Evolutionary conservation across 2,329 filamentous ascomycete genomes (phyloP).

Genomic region (Claviceps quebecensis): DNA sequence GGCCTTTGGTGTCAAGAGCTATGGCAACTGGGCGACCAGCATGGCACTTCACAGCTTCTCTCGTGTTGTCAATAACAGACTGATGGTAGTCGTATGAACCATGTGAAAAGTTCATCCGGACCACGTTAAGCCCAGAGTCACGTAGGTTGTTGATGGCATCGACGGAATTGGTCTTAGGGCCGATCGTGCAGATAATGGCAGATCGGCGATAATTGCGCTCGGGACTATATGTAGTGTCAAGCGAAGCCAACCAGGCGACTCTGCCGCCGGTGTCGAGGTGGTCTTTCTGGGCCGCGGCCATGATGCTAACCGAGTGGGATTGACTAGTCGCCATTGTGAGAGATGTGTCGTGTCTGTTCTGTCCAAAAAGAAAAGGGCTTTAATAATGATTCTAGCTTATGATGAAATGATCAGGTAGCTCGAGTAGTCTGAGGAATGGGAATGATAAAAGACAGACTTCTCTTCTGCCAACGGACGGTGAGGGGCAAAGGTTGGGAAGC

Average conservation of each 20-base stretch:
- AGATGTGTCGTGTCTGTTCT: slow-evolving; percentile 2
- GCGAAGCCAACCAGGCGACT: slow-evolving; percentile 51
- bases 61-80: slow-evolving; percentile 92
- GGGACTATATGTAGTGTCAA: slow-evolving; percentile 81
- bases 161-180: slow-evolving; percentile 96
- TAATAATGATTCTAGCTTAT: background rate
- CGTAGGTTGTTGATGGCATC: slow-evolving; percentile 95
- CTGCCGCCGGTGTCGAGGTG: slow-evolving; percentile 67
- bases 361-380: background rate
- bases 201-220: slow-evolving; percentile 87
- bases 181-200: slow-evolving; percentile 98
- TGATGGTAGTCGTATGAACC: slow-evolving; percentile 83
- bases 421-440: background rate
- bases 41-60: slow-evolving; percentile 66
- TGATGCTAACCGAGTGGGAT: slow-evolving; percentile 25
- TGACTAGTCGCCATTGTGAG: slow-evolving; percentile 20
- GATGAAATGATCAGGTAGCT: background rate
- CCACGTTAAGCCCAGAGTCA: slow-evolving; percentile 84
- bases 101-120: slow-evolving; percentile 98
- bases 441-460: background rate
- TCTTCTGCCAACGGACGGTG: background rate
- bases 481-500: background rate
- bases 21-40: slow-evolving; percentile 83
- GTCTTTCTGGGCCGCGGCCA: slow-evolving; percentile 60
- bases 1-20: slow-evolving; percentile 64